These are phyloP conservation scores for Cladorrhinum sp. DNA, from an alignment of 2,329 filamentous ascomycete genomes.

Conservation along the genomic window DNA sequence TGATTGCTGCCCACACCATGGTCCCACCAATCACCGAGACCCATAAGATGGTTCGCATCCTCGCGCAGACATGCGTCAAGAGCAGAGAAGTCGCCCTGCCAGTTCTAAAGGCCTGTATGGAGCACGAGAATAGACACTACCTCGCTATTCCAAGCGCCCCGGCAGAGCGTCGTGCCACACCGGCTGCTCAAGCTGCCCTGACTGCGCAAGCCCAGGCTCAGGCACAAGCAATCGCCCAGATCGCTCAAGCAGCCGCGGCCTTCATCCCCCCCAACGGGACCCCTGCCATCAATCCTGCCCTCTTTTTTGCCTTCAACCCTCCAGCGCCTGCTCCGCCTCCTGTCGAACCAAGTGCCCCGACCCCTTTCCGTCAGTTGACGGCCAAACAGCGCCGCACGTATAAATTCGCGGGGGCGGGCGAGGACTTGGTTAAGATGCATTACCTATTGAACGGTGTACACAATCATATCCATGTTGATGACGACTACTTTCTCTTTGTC, in stretches of 20 bases:
- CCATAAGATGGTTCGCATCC: background rate
- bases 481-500: constrained; percentile 1
- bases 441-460: background rate
- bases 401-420: background rate
- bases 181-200: background rate
- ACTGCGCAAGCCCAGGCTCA: background rate
- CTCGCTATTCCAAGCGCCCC: background rate
- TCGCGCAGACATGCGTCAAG: background rate
- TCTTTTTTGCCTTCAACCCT: background rate
- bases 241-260: too few species aligned
- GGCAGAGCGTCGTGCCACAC: background rate
- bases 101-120: background rate
- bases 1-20: background rate
- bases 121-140: background rate
- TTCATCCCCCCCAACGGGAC: too few species aligned
- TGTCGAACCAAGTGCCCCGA: background rate
- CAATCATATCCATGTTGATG: constrained; percentile 2
- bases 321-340: background rate
- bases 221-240: too few species aligned
- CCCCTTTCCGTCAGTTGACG: background rate
- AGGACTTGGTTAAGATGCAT: background rate
- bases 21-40: background rate
- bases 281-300: too few species aligned
- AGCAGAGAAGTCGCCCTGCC: constrained; percentile 1
- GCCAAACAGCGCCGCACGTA: background rate